phyloP scores from a whole-genome alignment of 1,284 basidiomycete genomes.

The Trichosporon coremiiforme region DNA sequence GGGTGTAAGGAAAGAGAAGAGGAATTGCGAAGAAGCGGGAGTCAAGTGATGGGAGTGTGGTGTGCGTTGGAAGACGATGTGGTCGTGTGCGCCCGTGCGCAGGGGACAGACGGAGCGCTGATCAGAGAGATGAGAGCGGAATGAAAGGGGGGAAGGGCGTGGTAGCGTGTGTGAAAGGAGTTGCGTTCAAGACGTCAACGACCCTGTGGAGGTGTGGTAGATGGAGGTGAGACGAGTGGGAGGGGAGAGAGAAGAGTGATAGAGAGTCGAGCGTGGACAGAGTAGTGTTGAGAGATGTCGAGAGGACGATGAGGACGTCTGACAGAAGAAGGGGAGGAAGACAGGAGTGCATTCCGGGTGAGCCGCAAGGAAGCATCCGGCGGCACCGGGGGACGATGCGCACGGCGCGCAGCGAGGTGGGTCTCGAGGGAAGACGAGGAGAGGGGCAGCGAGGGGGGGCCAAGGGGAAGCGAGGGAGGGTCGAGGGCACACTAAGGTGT shows the following conservation, averaged over 20 bases:
- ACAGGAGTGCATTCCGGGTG: neutral
- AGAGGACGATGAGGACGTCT: neutral
- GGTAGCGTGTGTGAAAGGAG: neutral
- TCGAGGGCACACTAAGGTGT: slow-evolving; percentile 1
- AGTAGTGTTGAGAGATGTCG: neutral
- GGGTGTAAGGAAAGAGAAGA: neutral
- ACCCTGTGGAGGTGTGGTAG: neutral
- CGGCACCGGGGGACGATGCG: neutral
- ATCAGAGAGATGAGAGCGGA: neutral
- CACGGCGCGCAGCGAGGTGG: neutral
- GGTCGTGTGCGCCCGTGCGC: slow-evolving; percentile 18
- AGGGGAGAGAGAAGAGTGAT: neutral
- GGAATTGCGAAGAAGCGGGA: neutral
- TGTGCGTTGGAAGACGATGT: slow-evolving; percentile 18
- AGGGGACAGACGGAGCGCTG: slow-evolving; percentile 6
- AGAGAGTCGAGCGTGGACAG: neutral
- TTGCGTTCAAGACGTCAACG: neutral
- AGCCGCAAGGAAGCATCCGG: slow-evolving; percentile 7
- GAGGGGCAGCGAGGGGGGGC: neutral
- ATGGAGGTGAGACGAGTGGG: neutral
- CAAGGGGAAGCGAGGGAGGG: neutral
- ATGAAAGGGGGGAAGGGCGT: neutral
- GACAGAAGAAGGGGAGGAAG: neutral
- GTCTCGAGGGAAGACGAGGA: neutral
- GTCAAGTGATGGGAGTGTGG: neutral